Evolutionary conservation across 371 early-diverging fungal genomes (phyloP).

Genomic region (Circinella umbellata): DNA sequence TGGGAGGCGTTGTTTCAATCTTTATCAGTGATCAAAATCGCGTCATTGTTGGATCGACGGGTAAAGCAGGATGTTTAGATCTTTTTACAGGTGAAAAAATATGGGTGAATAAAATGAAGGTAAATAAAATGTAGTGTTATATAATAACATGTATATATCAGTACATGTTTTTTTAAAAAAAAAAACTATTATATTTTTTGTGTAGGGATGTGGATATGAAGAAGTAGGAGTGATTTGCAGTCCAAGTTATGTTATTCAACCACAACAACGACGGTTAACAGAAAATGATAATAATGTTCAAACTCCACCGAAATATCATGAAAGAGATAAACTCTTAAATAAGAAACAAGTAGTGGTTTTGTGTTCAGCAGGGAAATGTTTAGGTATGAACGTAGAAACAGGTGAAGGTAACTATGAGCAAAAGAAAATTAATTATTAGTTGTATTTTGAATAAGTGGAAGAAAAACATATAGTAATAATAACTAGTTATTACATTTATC

Average conservation of each 20-base stretch:
- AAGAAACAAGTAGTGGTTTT: too few relatives aligned
- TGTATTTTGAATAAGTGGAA: not conserved
- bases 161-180: too few relatives aligned
- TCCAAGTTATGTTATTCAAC: slow-evolving; percentile 14
- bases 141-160: too few relatives aligned
- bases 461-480: not conserved
- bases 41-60: slow-evolving; percentile 24
- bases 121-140: not conserved
- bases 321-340: not conserved
- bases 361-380: too few relatives aligned
- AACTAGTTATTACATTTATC: too few relatives aligned
- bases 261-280: not conserved
- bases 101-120: slow-evolving; percentile 39
- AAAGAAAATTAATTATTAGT: too few relatives aligned
- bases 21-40: slow-evolving; percentile 30
- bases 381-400: too few relatives aligned
- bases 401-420: too few relatives aligned
- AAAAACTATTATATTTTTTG: not conserved
- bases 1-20: slow-evolving; percentile 25
- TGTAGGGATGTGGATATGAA: slow-evolving; percentile 25
- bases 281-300: not conserved
- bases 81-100: slow-evolving; percentile 24
- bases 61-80: slow-evolving; percentile 26
- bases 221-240: slow-evolving; percentile 25
- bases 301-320: slow-evolving; percentile 14